Evolutionary conservation across 2,329 filamentous ascomycete genomes (phyloP).

Genomic region (Aspergillus hiratsukae): DNA sequence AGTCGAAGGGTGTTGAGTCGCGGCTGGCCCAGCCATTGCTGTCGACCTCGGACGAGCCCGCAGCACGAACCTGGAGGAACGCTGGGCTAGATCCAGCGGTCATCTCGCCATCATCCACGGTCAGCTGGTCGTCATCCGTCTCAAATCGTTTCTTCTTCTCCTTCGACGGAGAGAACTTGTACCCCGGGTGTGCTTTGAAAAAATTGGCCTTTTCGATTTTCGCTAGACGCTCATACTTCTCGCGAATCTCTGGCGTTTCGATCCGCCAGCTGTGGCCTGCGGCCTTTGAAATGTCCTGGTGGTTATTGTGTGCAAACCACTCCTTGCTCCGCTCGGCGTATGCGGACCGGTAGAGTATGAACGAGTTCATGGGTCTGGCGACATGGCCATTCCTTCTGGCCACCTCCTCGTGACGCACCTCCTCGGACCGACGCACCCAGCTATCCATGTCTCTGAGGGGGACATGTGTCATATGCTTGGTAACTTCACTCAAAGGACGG

Average conservation of each 20-base stretch:
- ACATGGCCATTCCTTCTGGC: constrained; percentile 71
- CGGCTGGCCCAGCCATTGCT: constrained; percentile 26
- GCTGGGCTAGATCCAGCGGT: constrained; percentile 17
- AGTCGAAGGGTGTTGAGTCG: constrained; percentile 33
- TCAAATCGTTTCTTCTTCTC: constrained; percentile 58
- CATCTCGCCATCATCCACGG: constrained; percentile 28
- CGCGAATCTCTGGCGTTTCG: constrained; percentile 68
- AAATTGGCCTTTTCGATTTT: constrained; percentile 80
- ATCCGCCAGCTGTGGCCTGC: constrained; percentile 81
- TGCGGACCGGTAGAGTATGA: constrained; percentile 94
- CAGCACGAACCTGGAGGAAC: constrained; percentile 17
- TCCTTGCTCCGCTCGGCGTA: constrained; percentile 83
- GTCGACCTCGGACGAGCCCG: constrained; percentile 26
- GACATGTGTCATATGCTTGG: constrained; percentile 42
- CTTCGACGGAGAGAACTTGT: constrained; percentile 76
- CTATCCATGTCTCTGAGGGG: constrained; percentile 71
- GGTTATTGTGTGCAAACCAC: constrained; percentile 80
- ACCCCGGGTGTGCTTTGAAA: constrained; percentile 76
- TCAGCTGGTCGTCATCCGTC: constrained; percentile 31
- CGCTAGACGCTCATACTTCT: constrained; percentile 74
- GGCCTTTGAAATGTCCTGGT: constrained; percentile 86
- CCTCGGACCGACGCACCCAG: constrained; percentile 69
- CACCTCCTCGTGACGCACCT: constrained; percentile 64
- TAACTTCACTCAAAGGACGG: constrained; percentile 25
- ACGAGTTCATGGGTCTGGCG: constrained; percentile 92